These are phyloP conservation scores for Erythrophleum fordii DNA, from an alignment of 306 rosid genomes.

Conservation along the genomic window DNA sequence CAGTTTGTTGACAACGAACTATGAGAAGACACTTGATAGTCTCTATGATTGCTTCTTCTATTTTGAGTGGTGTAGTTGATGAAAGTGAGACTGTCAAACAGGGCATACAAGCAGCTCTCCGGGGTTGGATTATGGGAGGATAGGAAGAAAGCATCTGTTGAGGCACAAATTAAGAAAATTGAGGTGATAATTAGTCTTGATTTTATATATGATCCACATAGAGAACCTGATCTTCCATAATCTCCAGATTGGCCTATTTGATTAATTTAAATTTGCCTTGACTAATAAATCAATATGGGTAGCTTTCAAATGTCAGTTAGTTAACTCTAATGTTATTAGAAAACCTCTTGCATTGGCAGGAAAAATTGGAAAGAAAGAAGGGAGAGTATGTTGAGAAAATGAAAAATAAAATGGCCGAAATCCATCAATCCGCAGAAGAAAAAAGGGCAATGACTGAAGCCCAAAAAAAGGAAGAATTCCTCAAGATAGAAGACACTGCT, in stretches of 20 bases:
- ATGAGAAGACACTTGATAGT: no score
- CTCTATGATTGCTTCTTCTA: no score
- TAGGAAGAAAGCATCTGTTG: constrained; percentile 58
- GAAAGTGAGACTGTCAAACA: constrained; percentile 33
- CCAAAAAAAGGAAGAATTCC: constrained; percentile 56
- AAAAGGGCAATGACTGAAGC: constrained; percentile 76
- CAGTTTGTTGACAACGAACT: no score
- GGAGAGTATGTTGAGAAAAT: constrained; percentile 62
- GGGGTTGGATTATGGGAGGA: constrained; percentile 74
- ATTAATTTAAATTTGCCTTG: not conserved
- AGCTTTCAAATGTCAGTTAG: no score
- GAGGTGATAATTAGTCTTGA: no score
- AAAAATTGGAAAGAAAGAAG: constrained; percentile 71
- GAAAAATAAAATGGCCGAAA: constrained; percentile 74
- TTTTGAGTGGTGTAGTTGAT: not conserved
- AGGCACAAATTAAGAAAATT: constrained; percentile 61
- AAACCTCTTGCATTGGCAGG: constrained; percentile 45
- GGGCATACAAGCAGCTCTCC: constrained; percentile 72
- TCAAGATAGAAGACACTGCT: constrained; percentile 71
- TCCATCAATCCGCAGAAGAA: constrained; percentile 72
- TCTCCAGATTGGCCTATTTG: no score
- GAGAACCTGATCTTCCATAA: no score
- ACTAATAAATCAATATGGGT: not conserved
- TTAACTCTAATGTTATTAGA: not conserved
- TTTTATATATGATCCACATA: no score